Conservation (phyloP, 1,284 basidiomycete genomes). For the Clitocybe nebularis region DNA sequence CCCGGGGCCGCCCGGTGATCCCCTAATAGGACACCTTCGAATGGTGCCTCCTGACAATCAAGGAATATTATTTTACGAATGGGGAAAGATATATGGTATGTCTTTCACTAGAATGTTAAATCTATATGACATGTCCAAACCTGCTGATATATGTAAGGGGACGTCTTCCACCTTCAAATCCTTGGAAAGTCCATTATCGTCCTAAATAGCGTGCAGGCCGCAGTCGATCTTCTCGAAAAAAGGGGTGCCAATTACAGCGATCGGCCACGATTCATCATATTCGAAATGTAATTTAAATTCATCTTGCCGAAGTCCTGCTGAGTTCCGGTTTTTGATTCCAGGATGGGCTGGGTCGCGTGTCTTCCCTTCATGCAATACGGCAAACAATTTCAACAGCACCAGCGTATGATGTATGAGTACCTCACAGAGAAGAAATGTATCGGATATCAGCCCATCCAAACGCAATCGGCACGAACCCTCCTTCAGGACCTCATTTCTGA, state of each 20-base stretch:
- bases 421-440: constrained; percentile 12
- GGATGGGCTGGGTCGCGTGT: constrained; percentile 16
- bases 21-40: constrained; percentile 21
- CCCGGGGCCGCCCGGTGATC: constrained; percentile 20
- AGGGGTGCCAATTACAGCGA: neutral
- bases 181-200: neutral
- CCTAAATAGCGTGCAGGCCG: neutral
- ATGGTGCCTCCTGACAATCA: constrained; percentile 13
- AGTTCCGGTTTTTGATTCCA: neutral
- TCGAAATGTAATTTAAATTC: neutral
- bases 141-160: neutral
- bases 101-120: neutral
- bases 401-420: constrained; percentile 16
- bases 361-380: constrained; percentile 18
- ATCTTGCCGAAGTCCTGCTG: too few species aligned
- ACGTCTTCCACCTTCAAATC: neutral
- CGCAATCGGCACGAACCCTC: constrained; percentile 14
- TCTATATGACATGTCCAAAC: too few species aligned
- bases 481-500: constrained; percentile 15
- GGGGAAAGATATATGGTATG: constrained; percentile 2
- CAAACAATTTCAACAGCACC: constrained; percentile 16
- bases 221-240: neutral
- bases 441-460: constrained; percentile 14
- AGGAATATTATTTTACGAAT: constrained; percentile 13
- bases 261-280: neutral